phyloP scores from a whole-genome alignment of 139 green algal species.

The Monoraphidium neglectum region DNA sequence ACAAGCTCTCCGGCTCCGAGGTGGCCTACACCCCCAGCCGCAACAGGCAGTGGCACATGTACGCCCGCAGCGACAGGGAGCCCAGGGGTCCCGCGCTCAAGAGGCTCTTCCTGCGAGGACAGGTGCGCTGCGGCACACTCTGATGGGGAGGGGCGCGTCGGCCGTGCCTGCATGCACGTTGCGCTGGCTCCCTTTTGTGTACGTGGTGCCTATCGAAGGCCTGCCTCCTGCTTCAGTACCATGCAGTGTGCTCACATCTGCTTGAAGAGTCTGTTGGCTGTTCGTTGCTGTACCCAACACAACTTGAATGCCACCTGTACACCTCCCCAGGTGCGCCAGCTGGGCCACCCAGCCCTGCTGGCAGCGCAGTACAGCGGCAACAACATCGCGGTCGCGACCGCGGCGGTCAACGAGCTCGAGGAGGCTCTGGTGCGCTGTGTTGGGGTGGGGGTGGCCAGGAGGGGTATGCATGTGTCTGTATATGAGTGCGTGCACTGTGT shows the following conservation, averaged over 20 bases:
- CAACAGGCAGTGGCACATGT: slow-evolving; percentile 94
- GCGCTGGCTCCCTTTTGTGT: too few relatives aligned
- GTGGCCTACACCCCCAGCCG: slow-evolving; percentile 71
- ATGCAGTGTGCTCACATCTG: too few relatives aligned
- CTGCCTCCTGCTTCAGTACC: too few relatives aligned
- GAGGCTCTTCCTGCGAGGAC: slow-evolving; percentile 84
- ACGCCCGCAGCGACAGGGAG: slow-evolving; percentile 61
- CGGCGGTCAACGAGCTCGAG: slow-evolving; percentile 80
- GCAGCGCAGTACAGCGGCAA: slow-evolving; percentile 73
- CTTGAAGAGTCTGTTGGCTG: too few relatives aligned
- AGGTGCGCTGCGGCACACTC: slow-evolving; percentile 56
- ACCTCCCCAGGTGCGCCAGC: slow-evolving; percentile 36
- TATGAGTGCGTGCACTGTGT: too few relatives aligned
- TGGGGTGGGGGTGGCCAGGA: neutral
- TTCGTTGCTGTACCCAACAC: too few relatives aligned
- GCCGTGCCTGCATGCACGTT: too few relatives aligned
- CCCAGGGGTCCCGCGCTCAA: slow-evolving; percentile 13
- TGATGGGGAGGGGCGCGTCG: too few relatives aligned
- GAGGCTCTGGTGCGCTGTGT: slow-evolving; percentile 55
- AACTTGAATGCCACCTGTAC: too few relatives aligned
- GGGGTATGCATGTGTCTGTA: too few relatives aligned
- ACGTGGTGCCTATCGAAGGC: too few relatives aligned
- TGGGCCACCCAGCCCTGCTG: slow-evolving; percentile 68
- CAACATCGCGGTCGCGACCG: slow-evolving; percentile 55
- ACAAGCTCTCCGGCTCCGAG: slow-evolving; percentile 49